These are phyloP conservation scores for Floccularia luteovirens DNA, from an alignment of 768 basidiomycete species.

Conservation along the genomic window DNA sequence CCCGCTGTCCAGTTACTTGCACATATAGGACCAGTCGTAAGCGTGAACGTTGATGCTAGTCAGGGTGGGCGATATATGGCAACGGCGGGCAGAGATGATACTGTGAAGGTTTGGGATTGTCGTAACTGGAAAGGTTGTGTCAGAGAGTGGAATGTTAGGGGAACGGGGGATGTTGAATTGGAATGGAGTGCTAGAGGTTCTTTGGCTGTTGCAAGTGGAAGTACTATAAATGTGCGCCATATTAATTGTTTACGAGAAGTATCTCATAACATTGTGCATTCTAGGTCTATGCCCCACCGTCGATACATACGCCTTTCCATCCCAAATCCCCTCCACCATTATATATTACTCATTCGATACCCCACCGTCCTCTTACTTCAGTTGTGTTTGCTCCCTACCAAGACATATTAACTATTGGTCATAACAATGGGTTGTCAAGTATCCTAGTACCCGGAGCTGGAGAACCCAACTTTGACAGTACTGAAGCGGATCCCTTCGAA, in stretches of 20 bases:
- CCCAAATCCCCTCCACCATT: slow-evolving; percentile 59
- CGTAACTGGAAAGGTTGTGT: slow-evolving; percentile 91
- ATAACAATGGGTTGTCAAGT: slow-evolving; percentile 70
- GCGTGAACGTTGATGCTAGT: slow-evolving; percentile 79
- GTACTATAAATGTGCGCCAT: slow-evolving; percentile 67
- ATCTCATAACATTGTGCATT: slow-evolving; percentile 3
- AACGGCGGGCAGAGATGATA: slow-evolving; percentile 81
- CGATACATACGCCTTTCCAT: slow-evolving; percentile 50
- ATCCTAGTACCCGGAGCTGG: slow-evolving; percentile 89
- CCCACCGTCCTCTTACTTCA: slow-evolving; percentile 67
- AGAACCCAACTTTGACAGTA: slow-evolving; percentile 91
- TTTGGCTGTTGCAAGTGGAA: slow-evolving; percentile 75
- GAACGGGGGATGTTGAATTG: slow-evolving; percentile 53
- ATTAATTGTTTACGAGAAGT: slow-evolving; percentile 1
- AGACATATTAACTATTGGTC: slow-evolving; percentile 77
- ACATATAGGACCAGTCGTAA: slow-evolving; percentile 80
- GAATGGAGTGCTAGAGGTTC: slow-evolving; percentile 86
- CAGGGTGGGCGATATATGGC: slow-evolving; percentile 87
- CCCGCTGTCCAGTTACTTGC: slow-evolving; percentile 90
- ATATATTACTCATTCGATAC: slow-evolving; percentile 84
- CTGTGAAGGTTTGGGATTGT: slow-evolving; percentile 95
- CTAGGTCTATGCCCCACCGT: slow-evolving; percentile 67
- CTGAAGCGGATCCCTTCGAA: slow-evolving; percentile 95
- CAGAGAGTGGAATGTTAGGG: slow-evolving; percentile 65
- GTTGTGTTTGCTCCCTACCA: slow-evolving; percentile 86